These are phyloP conservation scores for Blastobotrys serpentis DNA, from an alignment of 1,139 yeast species.

Conservation along the genomic window DNA sequence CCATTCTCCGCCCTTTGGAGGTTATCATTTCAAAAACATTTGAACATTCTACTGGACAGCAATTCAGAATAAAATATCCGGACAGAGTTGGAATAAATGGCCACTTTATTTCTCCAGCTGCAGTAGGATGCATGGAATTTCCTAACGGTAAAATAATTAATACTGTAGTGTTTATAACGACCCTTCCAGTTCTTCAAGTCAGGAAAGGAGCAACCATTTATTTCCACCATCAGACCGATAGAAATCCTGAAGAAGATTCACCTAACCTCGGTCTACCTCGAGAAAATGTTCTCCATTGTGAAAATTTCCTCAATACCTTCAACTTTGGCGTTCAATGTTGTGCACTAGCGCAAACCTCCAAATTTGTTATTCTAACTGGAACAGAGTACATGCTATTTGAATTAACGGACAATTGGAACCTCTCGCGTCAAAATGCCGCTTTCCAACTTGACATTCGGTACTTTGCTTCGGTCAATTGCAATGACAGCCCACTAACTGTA, in stretches of 20 bases:
- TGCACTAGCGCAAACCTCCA: conserved; percentile 8
- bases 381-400: conserved; percentile 5
- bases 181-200: conserved; percentile 1
- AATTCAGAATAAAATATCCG: conserved; percentile 8
- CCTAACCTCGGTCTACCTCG: background rate
- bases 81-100: conserved; percentile 10
- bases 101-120: conserved; percentile 11
- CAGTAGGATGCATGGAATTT: conserved; percentile 7
- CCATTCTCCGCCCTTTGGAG: conserved; percentile 12
- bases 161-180: background rate
- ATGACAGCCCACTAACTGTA: background rate
- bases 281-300: background rate
- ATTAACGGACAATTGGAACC: background rate
- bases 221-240: background rate
- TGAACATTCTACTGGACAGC: background rate
- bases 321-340: conserved; percentile 15
- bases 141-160: background rate
- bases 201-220: conserved; percentile 10
- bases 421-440: background rate
- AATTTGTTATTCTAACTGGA: conserved; percentile 11
- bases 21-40: conserved; percentile 3
- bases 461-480: background rate
- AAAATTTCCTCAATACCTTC: conserved; percentile 12
- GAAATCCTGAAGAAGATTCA: background rate
- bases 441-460: background rate